These are phyloP conservation scores for Smittium culicis DNA, from an alignment of 371 early-diverging fungal genomes.

Conservation along the genomic window DNA sequence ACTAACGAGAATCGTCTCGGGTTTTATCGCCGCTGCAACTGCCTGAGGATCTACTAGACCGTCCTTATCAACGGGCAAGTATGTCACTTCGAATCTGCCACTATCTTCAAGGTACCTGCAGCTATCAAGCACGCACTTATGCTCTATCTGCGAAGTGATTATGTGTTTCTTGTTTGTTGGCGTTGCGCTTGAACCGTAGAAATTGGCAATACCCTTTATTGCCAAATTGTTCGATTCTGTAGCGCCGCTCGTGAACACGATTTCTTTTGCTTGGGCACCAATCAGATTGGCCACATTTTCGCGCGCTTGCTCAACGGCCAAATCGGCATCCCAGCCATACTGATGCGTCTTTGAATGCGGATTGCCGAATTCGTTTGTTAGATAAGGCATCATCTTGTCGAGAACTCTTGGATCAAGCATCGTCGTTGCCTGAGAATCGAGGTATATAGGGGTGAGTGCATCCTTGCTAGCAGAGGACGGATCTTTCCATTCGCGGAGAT, in stretches of 20 bases:
- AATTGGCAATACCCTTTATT: conserved; percentile 94
- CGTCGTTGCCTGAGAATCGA: conserved; percentile 96
- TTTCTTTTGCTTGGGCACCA: conserved; percentile 94
- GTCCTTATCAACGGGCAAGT: conserved; percentile 79
- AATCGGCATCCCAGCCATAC: conserved; percentile 98
- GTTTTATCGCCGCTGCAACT: conserved; percentile 76
- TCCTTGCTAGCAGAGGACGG: conserved; percentile 4
- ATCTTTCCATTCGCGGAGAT: conserved; percentile 4
- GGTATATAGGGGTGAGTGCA: conserved; percentile 57
- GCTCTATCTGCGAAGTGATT: conserved; percentile 98
- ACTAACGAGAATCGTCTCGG: conserved; percentile 87
- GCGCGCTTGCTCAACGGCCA: conserved; percentile 86
- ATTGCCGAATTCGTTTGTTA: conserved; percentile 92
- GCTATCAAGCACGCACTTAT: conserved; percentile 99
- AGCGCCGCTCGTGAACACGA: conserved; percentile 98
- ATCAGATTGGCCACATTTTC: conserved; percentile 86
- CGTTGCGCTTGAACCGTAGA: too few species aligned
- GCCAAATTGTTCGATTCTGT: conserved; percentile 98
- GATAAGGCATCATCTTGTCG: conserved; percentile 95
- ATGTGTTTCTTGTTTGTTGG: conserved; percentile 91
- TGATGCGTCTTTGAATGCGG: conserved; percentile 97
- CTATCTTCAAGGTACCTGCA: conserved; percentile 94
- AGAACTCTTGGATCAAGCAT: conserved; percentile 96
- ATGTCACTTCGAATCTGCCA: conserved; percentile 97
- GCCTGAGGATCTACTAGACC: conserved; percentile 70